Evolutionary conservation across 805 yeast genomes (phyloP), one percentile per base, ranked within the genome.

Genomic region (Lachancea dasiensis): DNA sequence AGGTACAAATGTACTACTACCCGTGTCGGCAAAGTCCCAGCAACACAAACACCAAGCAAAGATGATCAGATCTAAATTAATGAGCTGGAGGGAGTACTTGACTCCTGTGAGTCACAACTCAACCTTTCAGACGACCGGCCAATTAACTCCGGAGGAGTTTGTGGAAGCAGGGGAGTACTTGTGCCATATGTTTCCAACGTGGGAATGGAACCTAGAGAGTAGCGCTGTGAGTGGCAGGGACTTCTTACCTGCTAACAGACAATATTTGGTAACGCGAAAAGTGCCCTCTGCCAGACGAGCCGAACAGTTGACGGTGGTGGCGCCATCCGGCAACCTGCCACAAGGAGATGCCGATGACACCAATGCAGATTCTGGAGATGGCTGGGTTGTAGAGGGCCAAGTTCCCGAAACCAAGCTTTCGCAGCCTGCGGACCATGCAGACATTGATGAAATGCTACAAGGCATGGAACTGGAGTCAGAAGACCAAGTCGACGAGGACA

Each of bases 71-170:
- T 84, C 95, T 25, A 81, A 83, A 16, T 64, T 87, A 44, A 80
- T 92, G 41, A 80, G 87, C 6, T 72, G 89, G 65, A 73, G 97
- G 49, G 98, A 92, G 60, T 90, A 89, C 54, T 67, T 92, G 39
- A 90, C 98, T 2, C 98, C 98, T 1, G 79, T 90, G 2, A 73
- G 81, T 30, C 86, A 89, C 60, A 74, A 68, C n/a, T 87, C 97
- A 18, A 86, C 92, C 13, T 92, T 87, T 64, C 69, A 77, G 39
- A 64, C 71, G 34, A 84, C 96, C 0, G 98, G 98, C 3, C 92
- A 90, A 58, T 80, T 92, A 36, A 85, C 95, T 1, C 98, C 98
- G 1, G 95, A 86, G 38, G 98, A 92, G 60, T 92, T 92, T 63
- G 90, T 87, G 7, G 69, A 68, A 39, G 97, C 98, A 3, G 98